Conservation (phyloP, 2,329 filamentous ascomycete genomes). For the Drechslerella coelobrocha region DNA sequence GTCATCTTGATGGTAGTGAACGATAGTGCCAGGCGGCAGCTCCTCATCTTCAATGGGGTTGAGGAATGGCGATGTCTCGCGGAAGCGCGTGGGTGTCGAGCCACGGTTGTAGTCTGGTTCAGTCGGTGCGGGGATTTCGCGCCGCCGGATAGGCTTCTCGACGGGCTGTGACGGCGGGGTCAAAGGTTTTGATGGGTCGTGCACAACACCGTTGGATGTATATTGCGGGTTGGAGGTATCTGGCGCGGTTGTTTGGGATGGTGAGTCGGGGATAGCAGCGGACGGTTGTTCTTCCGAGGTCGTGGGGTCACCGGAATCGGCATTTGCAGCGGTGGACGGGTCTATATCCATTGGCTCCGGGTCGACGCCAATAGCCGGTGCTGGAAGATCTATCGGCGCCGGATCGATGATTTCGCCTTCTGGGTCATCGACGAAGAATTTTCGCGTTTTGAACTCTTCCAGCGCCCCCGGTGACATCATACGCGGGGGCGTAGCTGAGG, state of each 20-base stretch:
- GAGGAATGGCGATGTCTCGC: constrained; percentile 53
- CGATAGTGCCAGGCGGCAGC: constrained; percentile 42
- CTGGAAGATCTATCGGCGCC: constrained; percentile 3
- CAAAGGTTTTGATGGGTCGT: constrained; percentile 44
- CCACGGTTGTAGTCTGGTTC: constrained; percentile 52
- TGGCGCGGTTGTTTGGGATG: no score
- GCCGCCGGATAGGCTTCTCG: constrained; percentile 22
- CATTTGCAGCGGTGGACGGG: constrained; percentile 1
- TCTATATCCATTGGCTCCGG: constrained; percentile 48
- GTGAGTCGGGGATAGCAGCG: constrained; percentile 1
- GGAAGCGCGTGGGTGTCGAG: constrained; percentile 53
- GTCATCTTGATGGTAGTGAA: constrained; percentile 49
- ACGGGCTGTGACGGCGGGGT: constrained; percentile 34
- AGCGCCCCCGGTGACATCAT: constrained; percentile 58
- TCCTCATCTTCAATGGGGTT: constrained; percentile 51
- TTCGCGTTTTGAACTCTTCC: constrained; percentile 39
- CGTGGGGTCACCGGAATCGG: constrained; percentile 2
- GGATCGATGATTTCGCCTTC: constrained; percentile 38
- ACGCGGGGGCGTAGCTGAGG: constrained; percentile 58
- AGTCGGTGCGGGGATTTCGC: constrained; percentile 22
- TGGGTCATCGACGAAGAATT: constrained; percentile 45
- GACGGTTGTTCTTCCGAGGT: not conserved
- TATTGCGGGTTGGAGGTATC: constrained; percentile 33
- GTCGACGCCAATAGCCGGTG: not conserved
- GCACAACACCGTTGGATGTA: constrained; percentile 37